A percentile compares a stretch with the other conserved stretches of the same genome.
Evolutionary conservation across 768 basidiomycete genomes (phyloP).

Genomic region (Kwoniella botswanensis): DNA sequence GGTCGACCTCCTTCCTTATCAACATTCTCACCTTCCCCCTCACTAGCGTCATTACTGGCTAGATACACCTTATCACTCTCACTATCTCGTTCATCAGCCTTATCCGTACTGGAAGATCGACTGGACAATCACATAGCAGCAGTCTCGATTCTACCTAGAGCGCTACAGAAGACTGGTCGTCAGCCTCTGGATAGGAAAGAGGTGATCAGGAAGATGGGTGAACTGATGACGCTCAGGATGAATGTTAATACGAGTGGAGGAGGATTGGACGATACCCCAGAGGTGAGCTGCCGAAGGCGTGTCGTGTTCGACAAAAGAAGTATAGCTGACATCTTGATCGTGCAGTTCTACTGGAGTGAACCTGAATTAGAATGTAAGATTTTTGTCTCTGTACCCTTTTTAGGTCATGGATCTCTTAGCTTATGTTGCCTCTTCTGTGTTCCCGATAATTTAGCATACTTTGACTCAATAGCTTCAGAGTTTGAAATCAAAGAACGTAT

Average conservation of each 20-base stretch:
- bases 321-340: slow-evolving; percentile 46
- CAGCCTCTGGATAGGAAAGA: slow-evolving; percentile 79
- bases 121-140: slow-evolving; percentile 82
- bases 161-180: slow-evolving; percentile 77
- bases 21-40: slow-evolving; percentile 61
- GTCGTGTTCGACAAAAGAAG: too few species aligned
- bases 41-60: slow-evolving; percentile 74
- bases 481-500: slow-evolving; percentile 85
- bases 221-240: slow-evolving; percentile 89
- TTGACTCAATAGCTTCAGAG: slow-evolving; percentile 81
- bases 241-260: slow-evolving; percentile 72
- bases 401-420: neutral
- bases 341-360: slow-evolving; percentile 94
- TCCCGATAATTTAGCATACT: slow-evolving; percentile 65
- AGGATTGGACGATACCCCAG: slow-evolving; percentile 57
- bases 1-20: slow-evolving; percentile 72
- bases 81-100: slow-evolving; percentile 81
- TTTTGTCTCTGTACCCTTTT: neutral
- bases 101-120: slow-evolving; percentile 83
- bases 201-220: slow-evolving; percentile 89
- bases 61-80: slow-evolving; percentile 93
- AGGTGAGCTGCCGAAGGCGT: too few species aligned
- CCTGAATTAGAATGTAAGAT: slow-evolving; percentile 79
- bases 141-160: slow-evolving; percentile 77
- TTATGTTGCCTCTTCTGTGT: neutral